These are phyloP conservation scores for Erythrophleum fordii DNA, from an alignment of 306 rosid species.

Conservation along the genomic window DNA sequence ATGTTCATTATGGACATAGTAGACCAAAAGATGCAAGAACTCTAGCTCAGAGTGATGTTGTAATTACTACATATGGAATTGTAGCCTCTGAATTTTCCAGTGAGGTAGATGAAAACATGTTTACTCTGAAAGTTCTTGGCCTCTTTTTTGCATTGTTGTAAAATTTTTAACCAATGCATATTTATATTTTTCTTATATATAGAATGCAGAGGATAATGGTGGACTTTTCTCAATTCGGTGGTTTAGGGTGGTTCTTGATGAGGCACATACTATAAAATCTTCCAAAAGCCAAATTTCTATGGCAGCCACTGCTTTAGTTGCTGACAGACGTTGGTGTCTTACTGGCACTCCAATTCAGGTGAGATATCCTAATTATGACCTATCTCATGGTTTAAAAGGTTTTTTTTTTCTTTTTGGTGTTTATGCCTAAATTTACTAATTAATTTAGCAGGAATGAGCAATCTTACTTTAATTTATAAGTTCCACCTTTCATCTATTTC, in stretches of 20 bases:
- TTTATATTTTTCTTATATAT: slow-evolving; percentile 35
- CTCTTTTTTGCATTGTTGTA: slow-evolving; percentile 33
- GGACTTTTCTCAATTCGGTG: slow-evolving; percentile 87
- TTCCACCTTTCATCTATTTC: neutral
- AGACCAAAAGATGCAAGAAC: slow-evolving; percentile 82
- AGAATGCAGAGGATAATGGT: slow-evolving; percentile 75
- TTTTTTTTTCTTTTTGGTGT: slow-evolving; percentile 37
- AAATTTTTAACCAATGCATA: slow-evolving; percentile 30
- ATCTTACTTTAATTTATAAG: neutral
- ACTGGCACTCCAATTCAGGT: slow-evolving; percentile 99
- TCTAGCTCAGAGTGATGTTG: slow-evolving; percentile 79
- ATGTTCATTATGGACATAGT: slow-evolving; percentile 93
- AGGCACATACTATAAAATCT: slow-evolving; percentile 94
- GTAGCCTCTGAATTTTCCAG: slow-evolving; percentile 84
- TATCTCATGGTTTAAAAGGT: slow-evolving; percentile 27
- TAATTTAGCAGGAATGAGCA: slow-evolving; percentile 4
- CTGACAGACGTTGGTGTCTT: slow-evolving; percentile 96
- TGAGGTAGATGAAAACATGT: slow-evolving; percentile 66
- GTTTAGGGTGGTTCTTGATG: slow-evolving; percentile 97
- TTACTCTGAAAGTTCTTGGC: slow-evolving; percentile 10
- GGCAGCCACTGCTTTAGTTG: slow-evolving; percentile 79
- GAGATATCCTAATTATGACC: slow-evolving; percentile 4
- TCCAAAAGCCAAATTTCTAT: slow-evolving; percentile 88
- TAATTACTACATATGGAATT: slow-evolving; percentile 87
- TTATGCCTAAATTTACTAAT: slow-evolving; percentile 1